These are phyloP conservation scores for Pinus albicaulis DNA, from an alignment of 75 land plant species.

Conservation along the genomic window DNA sequence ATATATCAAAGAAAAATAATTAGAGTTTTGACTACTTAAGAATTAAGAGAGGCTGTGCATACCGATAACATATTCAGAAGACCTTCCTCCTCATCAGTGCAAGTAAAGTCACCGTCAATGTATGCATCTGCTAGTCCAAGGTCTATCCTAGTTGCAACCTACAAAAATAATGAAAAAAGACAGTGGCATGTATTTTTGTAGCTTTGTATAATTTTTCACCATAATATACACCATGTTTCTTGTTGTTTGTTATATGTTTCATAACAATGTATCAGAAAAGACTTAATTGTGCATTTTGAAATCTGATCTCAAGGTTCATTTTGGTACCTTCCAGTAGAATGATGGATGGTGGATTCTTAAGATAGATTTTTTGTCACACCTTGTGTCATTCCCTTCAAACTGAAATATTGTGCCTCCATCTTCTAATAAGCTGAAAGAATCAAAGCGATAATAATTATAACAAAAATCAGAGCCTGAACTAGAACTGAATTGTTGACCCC, in stretches of 20 bases:
- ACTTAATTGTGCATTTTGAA: background rate
- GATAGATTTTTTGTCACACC: slow-evolving; percentile 27
- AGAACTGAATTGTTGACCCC: too few species aligned
- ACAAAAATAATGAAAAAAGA: slow-evolving; percentile 10
- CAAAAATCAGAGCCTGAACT: slow-evolving; percentile 19
- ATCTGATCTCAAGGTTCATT: background rate
- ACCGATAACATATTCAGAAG: slow-evolving; percentile 77
- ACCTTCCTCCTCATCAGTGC: slow-evolving; percentile 68
- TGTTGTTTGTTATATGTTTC: background rate
- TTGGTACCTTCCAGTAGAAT: slow-evolving; percentile 92
- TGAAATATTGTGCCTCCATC: slow-evolving; percentile 83
- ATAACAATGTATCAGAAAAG: background rate
- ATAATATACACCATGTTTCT: background rate
- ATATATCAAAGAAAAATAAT: background rate
- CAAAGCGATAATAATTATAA: background rate
- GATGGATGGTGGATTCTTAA: slow-evolving; percentile 69
- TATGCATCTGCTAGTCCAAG: slow-evolving; percentile 97
- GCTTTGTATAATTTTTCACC: background rate
- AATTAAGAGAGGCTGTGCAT: background rate
- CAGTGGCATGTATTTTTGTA: background rate
- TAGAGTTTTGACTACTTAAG: background rate
- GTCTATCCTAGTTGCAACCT: slow-evolving; percentile 88
- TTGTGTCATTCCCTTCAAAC: slow-evolving; percentile 54
- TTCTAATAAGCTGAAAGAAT: slow-evolving; percentile 62
- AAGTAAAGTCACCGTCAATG: slow-evolving; percentile 88